Conservation (phyloP, 257 asterid genomes). For the Scutellaria baicalensis region DNA sequence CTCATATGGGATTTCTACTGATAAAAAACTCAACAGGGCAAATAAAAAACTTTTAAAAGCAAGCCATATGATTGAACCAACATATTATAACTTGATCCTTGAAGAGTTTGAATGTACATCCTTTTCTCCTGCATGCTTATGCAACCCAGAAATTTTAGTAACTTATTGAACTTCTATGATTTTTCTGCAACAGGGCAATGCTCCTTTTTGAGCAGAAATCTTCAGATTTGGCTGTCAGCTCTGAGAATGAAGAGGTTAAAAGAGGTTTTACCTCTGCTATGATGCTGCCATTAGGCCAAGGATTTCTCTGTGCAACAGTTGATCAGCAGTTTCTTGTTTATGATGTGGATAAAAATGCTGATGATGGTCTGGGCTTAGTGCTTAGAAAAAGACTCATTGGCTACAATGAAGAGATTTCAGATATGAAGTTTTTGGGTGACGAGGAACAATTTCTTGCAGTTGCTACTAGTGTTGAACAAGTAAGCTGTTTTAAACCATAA, state of each 20-base stretch:
- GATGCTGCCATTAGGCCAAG: conserved; percentile 76
- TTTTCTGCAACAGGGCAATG: conserved; percentile 51
- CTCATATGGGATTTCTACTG: not conserved
- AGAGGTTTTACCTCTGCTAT: conserved; percentile 82
- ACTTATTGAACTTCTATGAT: conserved; percentile 2
- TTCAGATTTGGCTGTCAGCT: conserved; percentile 66
- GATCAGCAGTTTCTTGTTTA: conserved; percentile 94
- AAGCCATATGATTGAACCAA: not conserved
- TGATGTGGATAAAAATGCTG: conserved; percentile 42
- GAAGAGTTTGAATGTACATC: not conserved
- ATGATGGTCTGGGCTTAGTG: conserved; percentile 41
- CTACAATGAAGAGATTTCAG: conserved; percentile 90
- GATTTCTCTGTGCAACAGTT: conserved; percentile 79
- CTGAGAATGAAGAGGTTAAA: conserved; percentile 60
- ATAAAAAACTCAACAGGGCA: no score
- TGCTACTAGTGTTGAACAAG: conserved; percentile 93
- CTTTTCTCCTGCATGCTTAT: not conserved
- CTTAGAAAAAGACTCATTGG: conserved; percentile 81
- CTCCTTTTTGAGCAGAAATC: conserved; percentile 79
- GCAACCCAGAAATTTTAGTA: not conserved
- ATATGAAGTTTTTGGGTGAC: conserved; percentile 93
- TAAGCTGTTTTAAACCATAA: conserved; percentile 19
- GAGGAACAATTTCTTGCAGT: conserved; percentile 91
- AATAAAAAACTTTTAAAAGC: not conserved
- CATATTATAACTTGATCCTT: not conserved